Percentiles rank a stretch among this genome's conserved stretches.
Conservation (phyloP, 2,329 filamentous ascomycete genomes). For the Raffaelea ambrosiae region DNA sequence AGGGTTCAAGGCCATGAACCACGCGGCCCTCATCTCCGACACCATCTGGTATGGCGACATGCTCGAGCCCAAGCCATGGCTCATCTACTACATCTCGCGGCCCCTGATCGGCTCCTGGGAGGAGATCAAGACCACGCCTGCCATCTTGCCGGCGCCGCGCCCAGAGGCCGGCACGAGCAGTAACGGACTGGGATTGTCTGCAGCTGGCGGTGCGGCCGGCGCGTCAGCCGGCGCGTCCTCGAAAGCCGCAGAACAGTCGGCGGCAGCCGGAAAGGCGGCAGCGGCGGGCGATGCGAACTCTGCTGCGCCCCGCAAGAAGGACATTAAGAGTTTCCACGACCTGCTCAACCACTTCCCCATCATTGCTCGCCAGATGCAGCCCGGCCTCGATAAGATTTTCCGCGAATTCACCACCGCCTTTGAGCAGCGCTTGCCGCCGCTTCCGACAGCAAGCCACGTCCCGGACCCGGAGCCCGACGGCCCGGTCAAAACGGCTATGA, state of each 20-base stretch:
- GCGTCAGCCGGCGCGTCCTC: conserved; percentile 12
- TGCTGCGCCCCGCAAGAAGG: conserved; percentile 63
- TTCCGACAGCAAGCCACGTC: conserved; percentile 53
- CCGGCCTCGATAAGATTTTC: conserved; percentile 80
- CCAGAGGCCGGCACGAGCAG: not conserved
- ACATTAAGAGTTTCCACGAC: conserved; percentile 84
- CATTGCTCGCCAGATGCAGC: conserved; percentile 94
- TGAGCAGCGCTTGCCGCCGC: conserved; percentile 73
- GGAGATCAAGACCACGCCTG: conserved; percentile 61
- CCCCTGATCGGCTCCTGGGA: conserved; percentile 81
- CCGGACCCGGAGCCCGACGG: conserved; percentile 51
- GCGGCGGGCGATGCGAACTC: conserved; percentile 33
- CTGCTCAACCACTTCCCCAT: conserved; percentile 86
- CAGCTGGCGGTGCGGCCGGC: no score
- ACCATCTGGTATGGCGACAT: conserved; percentile 80
- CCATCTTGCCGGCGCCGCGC: conserved; percentile 37
- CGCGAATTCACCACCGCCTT: conserved; percentile 81
- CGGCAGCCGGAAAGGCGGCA: conserved; percentile 17
- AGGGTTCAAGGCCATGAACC: conserved; percentile 89
- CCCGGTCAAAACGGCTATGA: conserved; percentile 46
- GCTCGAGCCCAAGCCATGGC: conserved; percentile 87
- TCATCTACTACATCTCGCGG: conserved; percentile 90
- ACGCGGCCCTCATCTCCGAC: conserved; percentile 80
- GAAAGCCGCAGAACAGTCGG: not conserved
- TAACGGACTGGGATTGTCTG: no score